Conservation (phyloP, 108 stramenopile genomes). For the Asterionellopsis glacialis region DNA sequence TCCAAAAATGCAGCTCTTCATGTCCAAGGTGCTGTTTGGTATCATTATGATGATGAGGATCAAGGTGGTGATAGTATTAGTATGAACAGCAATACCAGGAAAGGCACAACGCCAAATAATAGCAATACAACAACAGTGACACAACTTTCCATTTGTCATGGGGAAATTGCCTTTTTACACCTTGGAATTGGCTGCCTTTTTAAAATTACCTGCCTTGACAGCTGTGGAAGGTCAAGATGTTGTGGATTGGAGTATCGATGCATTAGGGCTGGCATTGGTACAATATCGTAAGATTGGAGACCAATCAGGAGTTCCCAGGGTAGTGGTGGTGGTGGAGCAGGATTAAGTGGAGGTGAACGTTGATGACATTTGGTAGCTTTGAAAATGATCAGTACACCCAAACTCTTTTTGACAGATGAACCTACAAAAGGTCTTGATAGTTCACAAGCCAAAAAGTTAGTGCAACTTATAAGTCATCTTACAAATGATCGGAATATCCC, state of each 20-base stretch:
- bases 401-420: slow-evolving; percentile 75
- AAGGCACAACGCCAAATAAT: neutral
- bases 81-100: neutral
- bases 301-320: slow-evolving; percentile 26
- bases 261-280: slow-evolving; percentile 52
- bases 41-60: neutral
- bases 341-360: slow-evolving; percentile 79
- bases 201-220: slow-evolving; percentile 39
- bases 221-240: slow-evolving; percentile 23
- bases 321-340: slow-evolving; percentile 5
- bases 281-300: slow-evolving; percentile 56
- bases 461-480: slow-evolving; percentile 41
- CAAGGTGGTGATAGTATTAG: neutral
- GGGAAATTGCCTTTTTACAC: slow-evolving; percentile 76
- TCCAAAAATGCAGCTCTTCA: neutral
- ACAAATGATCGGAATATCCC: slow-evolving; percentile 58
- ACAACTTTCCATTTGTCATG: slow-evolving; percentile 35
- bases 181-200: slow-evolving; percentile 65
- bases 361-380: slow-evolving; percentile 73
- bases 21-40: slow-evolving; percentile 4
- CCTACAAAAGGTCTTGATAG: slow-evolving; percentile 80
- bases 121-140: neutral
- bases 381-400: slow-evolving; percentile 61
- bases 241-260: slow-evolving; percentile 40
- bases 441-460: slow-evolving; percentile 54